Base-by-base conservation (phyloP, 345 rosid genomes). In the Zanthoxylum bungeanum region DNA sequence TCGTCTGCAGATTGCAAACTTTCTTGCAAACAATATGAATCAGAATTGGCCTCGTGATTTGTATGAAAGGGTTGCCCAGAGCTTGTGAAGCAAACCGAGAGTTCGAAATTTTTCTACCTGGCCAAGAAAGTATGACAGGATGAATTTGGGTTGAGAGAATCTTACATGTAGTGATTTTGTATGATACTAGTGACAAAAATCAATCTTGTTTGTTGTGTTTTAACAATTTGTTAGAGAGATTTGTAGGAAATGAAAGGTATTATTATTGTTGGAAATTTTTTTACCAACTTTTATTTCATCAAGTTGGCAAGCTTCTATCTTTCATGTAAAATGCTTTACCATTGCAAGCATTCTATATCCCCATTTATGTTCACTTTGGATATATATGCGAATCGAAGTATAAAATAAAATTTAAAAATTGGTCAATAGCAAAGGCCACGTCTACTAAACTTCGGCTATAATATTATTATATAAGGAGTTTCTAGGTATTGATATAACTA, bases 11-110 rank as follows among this genome's bases (percentile, higher is more conserved):
- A 89, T 92, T 73, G 88, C 96, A 27, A 88, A 83, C 68, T 89
- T 94, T 77, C 88, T 94, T 51, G 98, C 98, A 28, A 90, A 85
- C 79, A 94, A 94, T 78, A 83, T 83, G 69, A 88, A 80, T 76
- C 75, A 83, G 81, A 92, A 90, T 75, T 94, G 98, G 96, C 98
- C 98, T 39, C 93, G 87, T 14, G 98, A 92, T 68, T 75, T 94
- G 74, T 94, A 84, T 9, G 93, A 90, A 57, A 94, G 84, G 85
- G 93, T 89, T 64, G 90, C 91, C 42, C 79, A 83, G 74, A 84
- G 90, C 87, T 84, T 94, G 80, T 94, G 89, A 90, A 76, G 56
- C 52, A 60, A 50, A 75, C 22, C 6, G n/a, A 33, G 39, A 14
- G 70, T 6, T 34, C 9, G 27, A 49, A 49, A 37, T 59, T 59